Evolutionary conservation across 1,284 basidiomycete species (phyloP), one percentile per base, ranked within the genome.

Genomic region (Ustilago loliicola): DNA sequence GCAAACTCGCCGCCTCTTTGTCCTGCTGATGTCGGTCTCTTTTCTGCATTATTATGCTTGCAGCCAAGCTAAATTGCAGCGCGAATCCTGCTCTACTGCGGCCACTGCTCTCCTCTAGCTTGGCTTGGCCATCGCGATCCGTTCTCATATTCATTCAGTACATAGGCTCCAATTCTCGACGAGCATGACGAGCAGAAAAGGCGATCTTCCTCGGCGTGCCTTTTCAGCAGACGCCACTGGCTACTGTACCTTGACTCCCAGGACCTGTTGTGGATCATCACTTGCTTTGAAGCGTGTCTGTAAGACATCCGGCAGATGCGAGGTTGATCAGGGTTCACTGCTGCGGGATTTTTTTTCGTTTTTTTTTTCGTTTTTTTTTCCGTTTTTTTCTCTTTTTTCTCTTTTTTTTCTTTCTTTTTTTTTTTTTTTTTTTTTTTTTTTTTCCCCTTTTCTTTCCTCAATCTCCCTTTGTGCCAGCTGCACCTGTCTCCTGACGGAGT

Each of bases 371-470:
- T 8, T 15, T 10, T 17, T 17, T n/a, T 40, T 51, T 48, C 61
- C n/a, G 29, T 38, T 25, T 48, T 56, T 40, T 61, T 21, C 47
- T 61, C 56, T 51, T 32, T 51, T n/a, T 42, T 38, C 7, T 36
- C 11, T 52, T 59, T 11, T 5, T 34, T 7, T 34, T 15, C 9
- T 11, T 38, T 10, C 6, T 15, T 8, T 15, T 10, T 17, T 17
- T n/a, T 40, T 51, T 48, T 67, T 27, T 38, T 38, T 25, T 48
- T 56, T 40, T 61, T 21, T 54, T 61, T 61, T 51, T 32, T 51
- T n/a, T 42, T 38, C 7, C 25, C 11, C 53, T 59, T 34, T 25
- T 32, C 42, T n/a, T 42, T 38, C 7, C 25, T 15, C 53, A 53
- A 25, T 25, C 36, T 67, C 15, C 10, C 38, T 56, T 30, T 36